These are phyloP conservation scores for Sonneratia alba DNA, from an alignment of 345 rosid species.

Conservation along the genomic window DNA sequence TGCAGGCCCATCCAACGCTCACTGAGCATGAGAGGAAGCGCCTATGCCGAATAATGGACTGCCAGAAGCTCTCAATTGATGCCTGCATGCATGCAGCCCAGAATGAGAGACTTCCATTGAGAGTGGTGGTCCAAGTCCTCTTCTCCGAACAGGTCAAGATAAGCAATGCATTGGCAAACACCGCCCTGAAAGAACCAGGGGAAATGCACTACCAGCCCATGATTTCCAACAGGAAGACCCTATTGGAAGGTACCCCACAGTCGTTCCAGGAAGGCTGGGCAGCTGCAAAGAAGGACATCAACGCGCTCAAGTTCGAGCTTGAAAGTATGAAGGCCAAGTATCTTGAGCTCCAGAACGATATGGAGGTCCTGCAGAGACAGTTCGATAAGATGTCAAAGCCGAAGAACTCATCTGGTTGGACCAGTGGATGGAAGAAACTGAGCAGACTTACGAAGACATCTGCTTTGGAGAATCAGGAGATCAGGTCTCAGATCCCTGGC, in stretches of 20 bases:
- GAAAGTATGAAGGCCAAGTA: slow-evolving; percentile 78
- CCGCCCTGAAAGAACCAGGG: slow-evolving; percentile 48
- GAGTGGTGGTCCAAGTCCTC: slow-evolving; percentile 91
- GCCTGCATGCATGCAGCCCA: slow-evolving; percentile 98
- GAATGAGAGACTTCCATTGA: slow-evolving; percentile 77
- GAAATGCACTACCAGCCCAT: slow-evolving; percentile 60
- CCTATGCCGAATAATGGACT: slow-evolving; percentile 89
- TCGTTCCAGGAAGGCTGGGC: slow-evolving; percentile 99
- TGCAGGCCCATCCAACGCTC: slow-evolving; percentile 91
- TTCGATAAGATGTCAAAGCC: slow-evolving; percentile 66
- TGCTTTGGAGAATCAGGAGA: slow-evolving; percentile 45
- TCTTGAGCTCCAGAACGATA: slow-evolving; percentile 73
- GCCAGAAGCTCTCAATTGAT: slow-evolving; percentile 93
- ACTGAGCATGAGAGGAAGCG: slow-evolving; percentile 96
- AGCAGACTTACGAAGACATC: slow-evolving; percentile 69
- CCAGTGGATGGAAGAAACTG: slow-evolving; percentile 87
- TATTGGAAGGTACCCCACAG: slow-evolving; percentile 80
- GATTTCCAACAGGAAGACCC: slow-evolving; percentile 65
- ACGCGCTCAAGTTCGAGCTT: slow-evolving; percentile 82
- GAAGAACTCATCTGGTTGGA: slow-evolving; percentile 68
- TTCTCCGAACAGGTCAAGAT: slow-evolving; percentile 94
- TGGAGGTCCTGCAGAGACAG: slow-evolving; percentile 81
- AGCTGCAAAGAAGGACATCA: slow-evolving; percentile 82
- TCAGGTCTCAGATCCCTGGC: slow-evolving; percentile 36
- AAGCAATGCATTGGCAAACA: slow-evolving; percentile 70